Conservation (phyloP, 2,329 filamentous ascomycete species). For the Colletotrichum sidae region DNA sequence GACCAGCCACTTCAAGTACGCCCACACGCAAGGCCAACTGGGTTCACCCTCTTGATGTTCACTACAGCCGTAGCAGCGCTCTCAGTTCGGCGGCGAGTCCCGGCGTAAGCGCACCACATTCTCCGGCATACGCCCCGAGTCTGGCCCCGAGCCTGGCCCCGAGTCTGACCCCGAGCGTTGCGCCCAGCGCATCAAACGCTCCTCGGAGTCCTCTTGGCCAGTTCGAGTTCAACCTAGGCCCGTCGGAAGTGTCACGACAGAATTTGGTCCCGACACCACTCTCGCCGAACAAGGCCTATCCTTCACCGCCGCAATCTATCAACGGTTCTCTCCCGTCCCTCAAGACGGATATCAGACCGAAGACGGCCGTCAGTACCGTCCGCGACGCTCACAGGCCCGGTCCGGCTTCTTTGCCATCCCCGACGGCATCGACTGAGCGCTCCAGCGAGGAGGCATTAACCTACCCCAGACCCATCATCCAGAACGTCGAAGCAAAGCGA, state of each 20-base stretch:
- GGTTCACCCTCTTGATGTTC: conserved; percentile 61
- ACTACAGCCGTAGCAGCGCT: conserved; percentile 47
- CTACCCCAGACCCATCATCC: conserved; percentile 56
- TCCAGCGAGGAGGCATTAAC: conserved; percentile 52
- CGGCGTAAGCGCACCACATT: conserved; percentile 41
- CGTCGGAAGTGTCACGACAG: conserved; percentile 17
- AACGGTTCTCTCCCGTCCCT: conserved; percentile 40
- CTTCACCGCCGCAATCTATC: conserved; percentile 51
- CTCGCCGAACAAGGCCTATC: conserved; percentile 38
- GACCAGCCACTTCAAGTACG: conserved; percentile 50
- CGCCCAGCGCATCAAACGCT: conserved; percentile 40
- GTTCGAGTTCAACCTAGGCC: conserved; percentile 51
- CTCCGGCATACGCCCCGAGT: conserved; percentile 9
- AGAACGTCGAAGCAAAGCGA: conserved; percentile 61
- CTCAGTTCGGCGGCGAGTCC: conserved; percentile 31
- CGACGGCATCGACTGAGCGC: conserved; percentile 52
- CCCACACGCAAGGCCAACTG: conserved; percentile 50
- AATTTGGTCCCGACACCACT: conserved; percentile 33
- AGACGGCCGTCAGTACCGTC: conserved; percentile 36
- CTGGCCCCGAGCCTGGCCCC: conserved; percentile 7
- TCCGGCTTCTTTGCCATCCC: conserved; percentile 54
- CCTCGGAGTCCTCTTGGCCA: conserved; percentile 55
- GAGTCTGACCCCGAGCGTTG: conserved; percentile 11
- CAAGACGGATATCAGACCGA: conserved; percentile 38
- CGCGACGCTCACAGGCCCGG: conserved; percentile 44